These are phyloP conservation scores for Cadophora luteo-olivacea DNA, from an alignment of 2,329 filamentous ascomycete genomes.

Conservation along the genomic window DNA sequence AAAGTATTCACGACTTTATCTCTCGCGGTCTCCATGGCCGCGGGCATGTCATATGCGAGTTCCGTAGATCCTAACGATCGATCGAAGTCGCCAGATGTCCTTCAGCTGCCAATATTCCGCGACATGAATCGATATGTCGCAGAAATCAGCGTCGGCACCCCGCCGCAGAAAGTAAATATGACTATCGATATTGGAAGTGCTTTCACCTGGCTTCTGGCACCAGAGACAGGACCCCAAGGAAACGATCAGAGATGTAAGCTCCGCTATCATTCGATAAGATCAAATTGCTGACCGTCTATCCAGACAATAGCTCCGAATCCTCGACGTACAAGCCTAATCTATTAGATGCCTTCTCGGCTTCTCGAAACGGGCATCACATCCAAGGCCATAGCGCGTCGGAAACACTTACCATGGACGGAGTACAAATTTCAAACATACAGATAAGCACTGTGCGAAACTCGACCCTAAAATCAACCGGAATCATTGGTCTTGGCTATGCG, in stretches of 20 bases:
- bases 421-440: conserved; percentile 55
- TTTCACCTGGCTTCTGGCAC: conserved; percentile 62
- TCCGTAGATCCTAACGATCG: not conserved
- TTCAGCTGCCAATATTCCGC: not conserved
- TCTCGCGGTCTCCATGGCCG: not conserved
- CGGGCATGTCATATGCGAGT: not conserved
- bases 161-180: conserved; percentile 59
- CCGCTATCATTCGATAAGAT: too few species aligned
- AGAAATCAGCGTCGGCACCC: conserved; percentile 56
- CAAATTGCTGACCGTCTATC: too few species aligned
- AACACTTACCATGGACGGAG: conserved; percentile 55
- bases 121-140: not conserved
- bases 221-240: conserved; percentile 27
- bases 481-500: conserved; percentile 63
- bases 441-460: conserved; percentile 59
- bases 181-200: conserved; percentile 68
- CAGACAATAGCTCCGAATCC: conserved; percentile 55
- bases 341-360: not conserved
- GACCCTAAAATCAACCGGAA: conserved; percentile 54
- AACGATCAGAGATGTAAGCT: too few species aligned
- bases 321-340: not conserved
- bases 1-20: not conserved
- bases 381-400: conserved; percentile 63
- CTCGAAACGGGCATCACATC: not conserved
- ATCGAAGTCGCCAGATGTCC: not conserved